These are phyloP conservation scores for Ogataea corticis DNA, from an alignment of 805 yeast genomes.

Conservation along the genomic window DNA sequence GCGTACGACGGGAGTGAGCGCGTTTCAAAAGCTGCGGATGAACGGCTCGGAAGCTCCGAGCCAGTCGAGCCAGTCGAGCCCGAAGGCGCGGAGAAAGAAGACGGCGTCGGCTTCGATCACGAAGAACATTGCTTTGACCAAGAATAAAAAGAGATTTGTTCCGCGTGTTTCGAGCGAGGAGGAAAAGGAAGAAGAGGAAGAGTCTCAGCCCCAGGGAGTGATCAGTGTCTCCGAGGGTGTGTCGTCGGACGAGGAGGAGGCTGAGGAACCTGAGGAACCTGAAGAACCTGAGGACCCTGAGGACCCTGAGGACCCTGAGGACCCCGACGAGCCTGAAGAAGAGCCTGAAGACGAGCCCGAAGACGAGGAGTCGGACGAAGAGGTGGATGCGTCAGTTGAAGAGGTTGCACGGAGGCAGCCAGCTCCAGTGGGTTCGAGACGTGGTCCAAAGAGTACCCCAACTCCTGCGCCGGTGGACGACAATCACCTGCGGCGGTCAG, in stretches of 20 bases:
- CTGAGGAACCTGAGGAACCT: constrained; percentile 7
- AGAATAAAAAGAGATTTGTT: constrained; percentile 18
- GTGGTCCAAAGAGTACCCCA: too few species aligned
- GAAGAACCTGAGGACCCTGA: constrained; percentile 11
- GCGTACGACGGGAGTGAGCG: constrained; percentile 13
- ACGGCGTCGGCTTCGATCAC: constrained; percentile 25
- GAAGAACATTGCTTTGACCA: constrained; percentile 30
- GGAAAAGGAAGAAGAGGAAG: constrained; percentile 6
- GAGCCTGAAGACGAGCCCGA: constrained; percentile 3
- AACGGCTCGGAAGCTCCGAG: constrained; percentile 1
- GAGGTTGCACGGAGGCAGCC: neutral
- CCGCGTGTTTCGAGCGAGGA: constrained; percentile 14
- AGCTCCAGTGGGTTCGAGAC: neutral
- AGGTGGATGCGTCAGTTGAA: neutral
- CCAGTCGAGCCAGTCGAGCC: constrained; percentile 4
- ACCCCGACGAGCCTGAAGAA: constrained; percentile 4
- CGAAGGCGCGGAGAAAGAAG: neutral
- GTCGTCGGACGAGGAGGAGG: constrained; percentile 11
- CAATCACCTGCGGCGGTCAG: constrained; percentile 57
- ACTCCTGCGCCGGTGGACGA: neutral
- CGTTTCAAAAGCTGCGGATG: constrained; percentile 17
- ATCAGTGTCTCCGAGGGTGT: constrained; percentile 5
- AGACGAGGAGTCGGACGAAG: constrained; percentile 4
- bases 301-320: constrained; percentile 8
- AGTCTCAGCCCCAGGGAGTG: too few species aligned